These are phyloP conservation scores for Neoarthrinium moseri DNA, from an alignment of 2,329 filamentous ascomycete genomes.

Conservation along the genomic window DNA sequence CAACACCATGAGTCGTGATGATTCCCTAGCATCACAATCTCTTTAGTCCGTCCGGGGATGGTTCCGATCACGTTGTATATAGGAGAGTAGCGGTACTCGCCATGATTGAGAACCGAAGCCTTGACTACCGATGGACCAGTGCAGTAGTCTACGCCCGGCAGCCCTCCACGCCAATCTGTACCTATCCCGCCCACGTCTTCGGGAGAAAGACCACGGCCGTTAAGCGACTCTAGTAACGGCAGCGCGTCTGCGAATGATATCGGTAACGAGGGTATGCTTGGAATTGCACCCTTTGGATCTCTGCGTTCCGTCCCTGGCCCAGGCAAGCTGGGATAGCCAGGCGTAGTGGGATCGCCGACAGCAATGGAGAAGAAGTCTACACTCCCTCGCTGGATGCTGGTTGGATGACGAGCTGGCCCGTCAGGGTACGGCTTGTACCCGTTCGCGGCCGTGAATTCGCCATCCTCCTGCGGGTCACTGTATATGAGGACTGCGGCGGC, in stretches of 20 bases:
- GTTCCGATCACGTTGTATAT: slow-evolving; percentile 64
- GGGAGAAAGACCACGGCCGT: slow-evolving; percentile 58
- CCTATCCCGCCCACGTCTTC: slow-evolving; percentile 7
- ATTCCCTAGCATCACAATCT: slow-evolving; percentile 69
- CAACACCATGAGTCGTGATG: slow-evolving; percentile 76
- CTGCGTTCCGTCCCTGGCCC: slow-evolving; percentile 55
- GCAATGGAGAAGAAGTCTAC: slow-evolving; percentile 58
- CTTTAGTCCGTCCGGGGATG: slow-evolving; percentile 68
- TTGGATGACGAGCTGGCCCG: slow-evolving; percentile 68
- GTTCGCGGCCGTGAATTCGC: slow-evolving; percentile 63
- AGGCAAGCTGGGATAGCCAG: slow-evolving; percentile 71
- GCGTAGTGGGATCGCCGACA: slow-evolving; percentile 65
- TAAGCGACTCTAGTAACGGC: slow-evolving; percentile 66
- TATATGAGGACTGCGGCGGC: slow-evolving; percentile 69
- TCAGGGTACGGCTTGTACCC: slow-evolving; percentile 66
- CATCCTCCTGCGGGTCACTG: slow-evolving; percentile 70
- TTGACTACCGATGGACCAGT: slow-evolving; percentile 29
- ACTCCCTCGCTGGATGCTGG: slow-evolving; percentile 70
- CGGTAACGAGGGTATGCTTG: slow-evolving; percentile 59
- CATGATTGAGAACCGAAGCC: slow-evolving; percentile 56
- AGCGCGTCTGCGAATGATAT: slow-evolving; percentile 70
- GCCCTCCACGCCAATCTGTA: slow-evolving; percentile 13
- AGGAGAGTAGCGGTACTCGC: slow-evolving; percentile 13
- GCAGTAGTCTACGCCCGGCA: slow-evolving; percentile 14
- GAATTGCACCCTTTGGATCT: slow-evolving; percentile 51